A percentile compares a stretch with the other conserved stretches of the same genome.
These are phyloP conservation scores for Cutaneotrichosporon cutaneum DNA, from an alignment of 1,284 basidiomycete genomes.

Conservation along the genomic window DNA sequence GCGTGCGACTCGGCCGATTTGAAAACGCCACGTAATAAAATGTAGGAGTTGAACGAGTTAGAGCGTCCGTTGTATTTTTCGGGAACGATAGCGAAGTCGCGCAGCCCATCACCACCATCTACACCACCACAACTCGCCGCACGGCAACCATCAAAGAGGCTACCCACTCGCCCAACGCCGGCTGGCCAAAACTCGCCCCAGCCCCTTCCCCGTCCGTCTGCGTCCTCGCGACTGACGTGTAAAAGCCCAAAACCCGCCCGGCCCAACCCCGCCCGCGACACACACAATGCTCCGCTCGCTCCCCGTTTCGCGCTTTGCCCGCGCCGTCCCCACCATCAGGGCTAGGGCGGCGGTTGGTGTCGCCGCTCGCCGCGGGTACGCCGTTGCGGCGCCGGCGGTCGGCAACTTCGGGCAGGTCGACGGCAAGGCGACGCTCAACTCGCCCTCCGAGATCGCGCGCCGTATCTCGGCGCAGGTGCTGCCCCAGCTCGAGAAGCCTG, in stretches of 20 bases:
- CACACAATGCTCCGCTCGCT: constrained; percentile 25
- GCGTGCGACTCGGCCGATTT: no score
- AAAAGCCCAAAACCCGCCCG: not conserved
- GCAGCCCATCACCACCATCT: not conserved
- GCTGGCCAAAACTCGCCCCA: not conserved
- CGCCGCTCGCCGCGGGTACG: constrained; percentile 44
- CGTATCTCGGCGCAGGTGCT: constrained; percentile 87
- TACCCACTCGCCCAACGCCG: not conserved
- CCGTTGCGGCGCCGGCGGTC: constrained; percentile 75
- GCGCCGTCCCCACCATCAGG: constrained; percentile 7
- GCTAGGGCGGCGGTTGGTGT: constrained; percentile 7
- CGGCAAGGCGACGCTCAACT: constrained; percentile 79
- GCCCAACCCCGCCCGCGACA: constrained; percentile 4
- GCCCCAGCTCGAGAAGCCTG: constrained; percentile 69
- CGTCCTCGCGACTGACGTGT: not conserved
- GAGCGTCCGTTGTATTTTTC: not conserved
- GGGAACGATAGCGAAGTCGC: not conserved
- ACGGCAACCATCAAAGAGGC: not conserved
- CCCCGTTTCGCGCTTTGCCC: constrained; percentile 24
- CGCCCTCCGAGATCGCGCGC: constrained; percentile 86
- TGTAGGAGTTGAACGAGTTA: not conserved
- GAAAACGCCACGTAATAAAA: not conserved
- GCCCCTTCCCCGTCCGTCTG: not conserved
- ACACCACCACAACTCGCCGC: not conserved
- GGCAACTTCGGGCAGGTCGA: constrained; percentile 66